These are phyloP conservation scores for Lipomyces japonicus DNA, from an alignment of 805 yeast species.

Conservation along the genomic window DNA sequence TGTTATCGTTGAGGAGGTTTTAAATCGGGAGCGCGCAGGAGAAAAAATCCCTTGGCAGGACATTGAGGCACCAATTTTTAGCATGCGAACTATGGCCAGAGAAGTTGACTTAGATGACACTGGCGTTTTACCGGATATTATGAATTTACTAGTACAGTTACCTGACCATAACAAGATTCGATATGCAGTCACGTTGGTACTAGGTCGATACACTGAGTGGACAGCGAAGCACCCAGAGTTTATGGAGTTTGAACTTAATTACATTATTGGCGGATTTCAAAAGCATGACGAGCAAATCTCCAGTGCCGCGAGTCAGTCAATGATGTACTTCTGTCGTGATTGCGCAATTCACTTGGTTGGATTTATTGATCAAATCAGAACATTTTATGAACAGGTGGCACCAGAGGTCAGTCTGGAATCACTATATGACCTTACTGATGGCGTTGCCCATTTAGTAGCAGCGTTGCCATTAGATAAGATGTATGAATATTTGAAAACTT, in stretches of 20 bases:
- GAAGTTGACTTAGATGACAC: conserved; percentile 70
- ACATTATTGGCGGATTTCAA: conserved; percentile 73
- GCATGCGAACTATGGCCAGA: conserved; percentile 90
- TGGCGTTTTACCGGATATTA: conserved; percentile 66
- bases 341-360: conserved; percentile 58
- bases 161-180: conserved; percentile 85
- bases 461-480: conserved; percentile 52
- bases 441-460: conserved; percentile 76
- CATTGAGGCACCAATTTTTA: conserved; percentile 84
- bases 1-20: conserved; percentile 47
- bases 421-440: conserved; percentile 77
- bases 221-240: conserved; percentile 79
- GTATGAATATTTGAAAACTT: conserved; percentile 53
- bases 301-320: conserved; percentile 86
- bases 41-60: conserved; percentile 66
- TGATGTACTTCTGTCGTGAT: conserved; percentile 92
- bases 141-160: conserved; percentile 61
- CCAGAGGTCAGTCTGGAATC: conserved; percentile 61
- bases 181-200: conserved; percentile 86
- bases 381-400: conserved; percentile 60
- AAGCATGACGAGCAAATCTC: conserved; percentile 48
- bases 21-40: conserved; percentile 39
- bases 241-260: conserved; percentile 76
- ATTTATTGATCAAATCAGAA: conserved; percentile 69
- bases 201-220: conserved; percentile 98